A percentile compares a stretch with the other conserved stretches of the same genome.
Evolutionary conservation across 2,329 filamentous ascomycete species (phyloP).

Genomic region (Lachnellula hyalina): DNA sequence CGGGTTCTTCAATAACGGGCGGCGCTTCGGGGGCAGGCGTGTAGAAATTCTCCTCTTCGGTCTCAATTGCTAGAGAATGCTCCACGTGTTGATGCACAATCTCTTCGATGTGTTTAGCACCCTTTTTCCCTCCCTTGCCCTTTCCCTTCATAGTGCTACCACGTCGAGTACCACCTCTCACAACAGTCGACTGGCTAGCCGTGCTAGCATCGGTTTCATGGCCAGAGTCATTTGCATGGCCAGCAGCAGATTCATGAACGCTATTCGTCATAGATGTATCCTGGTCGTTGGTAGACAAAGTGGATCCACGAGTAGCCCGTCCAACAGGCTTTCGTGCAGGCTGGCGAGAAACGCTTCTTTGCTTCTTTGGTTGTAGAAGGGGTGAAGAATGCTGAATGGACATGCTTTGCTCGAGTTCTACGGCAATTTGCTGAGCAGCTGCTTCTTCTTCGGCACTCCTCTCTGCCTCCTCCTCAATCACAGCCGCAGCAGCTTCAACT

Average conservation of each 20-base stretch:
- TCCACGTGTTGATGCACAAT: constrained; percentile 17
- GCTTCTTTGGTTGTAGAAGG: constrained; percentile 18
- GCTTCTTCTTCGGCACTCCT: constrained; percentile 10
- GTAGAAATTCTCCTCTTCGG: constrained; percentile 16
- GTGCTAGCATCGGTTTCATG: constrained; percentile 32
- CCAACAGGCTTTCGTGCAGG: constrained; percentile 11
- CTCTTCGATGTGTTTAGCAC: constrained; percentile 20
- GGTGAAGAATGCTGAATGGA: constrained; percentile 23
- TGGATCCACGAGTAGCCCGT: constrained; percentile 19
- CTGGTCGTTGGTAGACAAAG: constrained; percentile 14
- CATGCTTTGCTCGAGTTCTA: constrained; percentile 23
- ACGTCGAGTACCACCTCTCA: constrained; percentile 19
- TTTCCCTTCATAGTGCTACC: constrained; percentile 24
- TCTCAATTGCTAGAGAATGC: neutral
- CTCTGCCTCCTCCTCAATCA: constrained; percentile 17
- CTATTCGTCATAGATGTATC: constrained; percentile 8
- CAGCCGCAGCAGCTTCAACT: constrained; percentile 22
- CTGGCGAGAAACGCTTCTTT: constrained; percentile 15
- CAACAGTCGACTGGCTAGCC: constrained; percentile 25
- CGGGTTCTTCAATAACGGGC: neutral
- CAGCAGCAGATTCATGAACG: constrained; percentile 14
- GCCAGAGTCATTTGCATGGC: constrained; percentile 28
- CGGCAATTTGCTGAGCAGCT: constrained; percentile 18
- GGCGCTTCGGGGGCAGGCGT: constrained; percentile 7
- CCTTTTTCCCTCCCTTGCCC: constrained; percentile 24